Evolutionary conservation across 495 filamentous ascomycete species (phyloP).

Genomic region (Podospora pseudocomata): DNA sequence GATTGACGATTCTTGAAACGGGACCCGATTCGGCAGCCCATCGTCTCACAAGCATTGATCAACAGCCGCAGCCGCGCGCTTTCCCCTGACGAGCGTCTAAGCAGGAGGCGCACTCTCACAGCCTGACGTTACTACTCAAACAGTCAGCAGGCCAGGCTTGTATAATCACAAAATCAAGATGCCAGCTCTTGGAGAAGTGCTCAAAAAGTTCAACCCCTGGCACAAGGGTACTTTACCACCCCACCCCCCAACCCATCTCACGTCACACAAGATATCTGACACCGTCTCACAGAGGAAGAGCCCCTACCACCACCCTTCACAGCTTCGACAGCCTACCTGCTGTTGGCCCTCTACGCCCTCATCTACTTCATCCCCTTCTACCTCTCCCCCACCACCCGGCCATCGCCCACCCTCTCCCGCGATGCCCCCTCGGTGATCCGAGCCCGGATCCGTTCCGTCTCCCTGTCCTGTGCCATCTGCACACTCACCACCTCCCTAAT

Average conservation of each 20-base stretch:
- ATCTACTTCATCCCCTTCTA: conserved; percentile 93
- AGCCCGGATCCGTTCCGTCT: conserved; percentile 76
- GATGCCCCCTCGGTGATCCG: conserved; percentile 90
- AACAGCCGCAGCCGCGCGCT: conserved; percentile 16
- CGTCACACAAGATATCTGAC: conserved; percentile 3
- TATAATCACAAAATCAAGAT: conserved; percentile 26
- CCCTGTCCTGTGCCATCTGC: conserved; percentile 61
- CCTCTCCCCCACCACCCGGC: conserved; percentile 70
- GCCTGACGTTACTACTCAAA: neutral
- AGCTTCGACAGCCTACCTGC: conserved; percentile 22
- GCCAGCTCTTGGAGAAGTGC: conserved; percentile 21
- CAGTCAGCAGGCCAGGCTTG: neutral
- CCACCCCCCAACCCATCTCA: conserved; percentile 4
- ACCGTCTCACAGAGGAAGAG: conserved; percentile 11
- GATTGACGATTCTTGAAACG: conserved; percentile 3
- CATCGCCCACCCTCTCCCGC: conserved; percentile 74
- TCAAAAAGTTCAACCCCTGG: conserved; percentile 32
- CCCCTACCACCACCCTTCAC: conserved; percentile 26
- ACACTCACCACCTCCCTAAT: conserved; percentile 60
- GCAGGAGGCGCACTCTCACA: conserved; percentile 6
- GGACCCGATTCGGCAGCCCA: conserved; percentile 10
- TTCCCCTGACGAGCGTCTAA: conserved; percentile 16
- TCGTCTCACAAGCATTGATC: neutral
- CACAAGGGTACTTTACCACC: conserved; percentile 27
- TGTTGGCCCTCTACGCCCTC: conserved; percentile 69